phyloP scores from a whole-genome alignment of 176 grass and related monocot species.

The Tillandsia fasciculata region DNA sequence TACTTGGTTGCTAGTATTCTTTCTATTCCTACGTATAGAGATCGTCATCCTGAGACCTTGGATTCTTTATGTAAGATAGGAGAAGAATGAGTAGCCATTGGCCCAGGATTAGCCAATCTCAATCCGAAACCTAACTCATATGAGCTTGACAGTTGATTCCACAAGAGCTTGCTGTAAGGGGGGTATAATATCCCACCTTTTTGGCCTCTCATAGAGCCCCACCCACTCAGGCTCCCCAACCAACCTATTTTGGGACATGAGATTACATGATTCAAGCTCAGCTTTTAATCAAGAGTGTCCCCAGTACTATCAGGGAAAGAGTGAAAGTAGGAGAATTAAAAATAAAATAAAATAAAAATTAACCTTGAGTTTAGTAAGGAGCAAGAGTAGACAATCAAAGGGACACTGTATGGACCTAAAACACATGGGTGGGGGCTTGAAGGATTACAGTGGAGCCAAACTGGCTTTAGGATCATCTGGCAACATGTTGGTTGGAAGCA shows the following conservation, averaged over 20 bases:
- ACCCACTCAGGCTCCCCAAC: not conserved
- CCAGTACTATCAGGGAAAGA: not conserved
- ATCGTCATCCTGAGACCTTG: too few species aligned
- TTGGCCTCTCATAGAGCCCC: not conserved
- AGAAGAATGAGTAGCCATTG: not conserved
- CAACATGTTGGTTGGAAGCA: conserved; percentile 6
- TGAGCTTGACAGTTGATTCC: too few species aligned
- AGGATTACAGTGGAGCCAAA: not conserved
- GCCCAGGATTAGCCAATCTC: not conserved
- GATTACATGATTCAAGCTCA: not conserved
- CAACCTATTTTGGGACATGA: not conserved
- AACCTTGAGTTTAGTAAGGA: not conserved
- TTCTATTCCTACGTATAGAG: too few species aligned
- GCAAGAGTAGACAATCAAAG: not conserved
- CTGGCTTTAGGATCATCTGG: conserved; percentile 1
- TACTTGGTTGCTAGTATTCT: too few species aligned
- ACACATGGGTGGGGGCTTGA: not conserved
- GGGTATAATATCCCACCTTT: too few species aligned
- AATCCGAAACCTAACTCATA: too few species aligned
- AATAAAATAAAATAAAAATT: not conserved
- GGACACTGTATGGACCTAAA: not conserved
- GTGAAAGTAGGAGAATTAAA: not conserved
- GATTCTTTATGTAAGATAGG: too few species aligned
- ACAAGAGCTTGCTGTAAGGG: too few species aligned
- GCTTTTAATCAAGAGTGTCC: not conserved